Base-by-base conservation (phyloP, 306 rosid genomes). In the Alnus glutinosa region DNA sequence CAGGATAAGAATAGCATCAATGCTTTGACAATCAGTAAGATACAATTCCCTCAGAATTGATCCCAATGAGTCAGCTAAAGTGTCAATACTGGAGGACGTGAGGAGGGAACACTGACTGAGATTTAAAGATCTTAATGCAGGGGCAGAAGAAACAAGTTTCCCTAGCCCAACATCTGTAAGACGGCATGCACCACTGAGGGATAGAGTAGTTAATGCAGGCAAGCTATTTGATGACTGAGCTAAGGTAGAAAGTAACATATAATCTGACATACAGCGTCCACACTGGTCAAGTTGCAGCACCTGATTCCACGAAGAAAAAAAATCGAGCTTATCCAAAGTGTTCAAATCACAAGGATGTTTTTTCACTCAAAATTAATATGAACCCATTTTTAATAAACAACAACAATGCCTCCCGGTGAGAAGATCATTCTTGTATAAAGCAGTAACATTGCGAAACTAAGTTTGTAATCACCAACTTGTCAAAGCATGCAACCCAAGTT, bases 31-130 rank as follows among this genome's bases (percentile, higher is more conserved):
- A 82, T 93, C 90, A 72, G 89, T 88, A 55, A 95, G 89, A 85
- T 90, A 89, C 78, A 93, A 77, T 82, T 93, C 94, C 85, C 85
- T 91, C 83, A 95, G 79, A 70, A 70, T 39, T 62, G 90, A 84
- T 78, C 95, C 98, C 37, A 92, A 79, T 34, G 94, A 84, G 62
- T 86, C 69, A 5, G 96, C 94, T 78, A 95, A 72, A 77, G 76
- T 62, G 52, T 70, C 6, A 1, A 92, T 70, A 83, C 97, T 79
- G 42, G 75, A 75, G 83, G 70, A 76, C 50, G 97, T 86, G 85
- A 95, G 94, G 78, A 91, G 89, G 83, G 98, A 90, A 84, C 98
- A 95, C 80, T 90, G 96, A 85, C 96, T 90, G 77, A 95, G 83
- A 87, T 95, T 89, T 74, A 95, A 75, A 4, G 98, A 93, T 84